A percentile compares a stretch with the other conserved stretches of the same genome.
These are phyloP conservation scores for Blastomyces silverae DNA, from an alignment of 2,329 filamentous ascomycete species.

Conservation along the genomic window DNA sequence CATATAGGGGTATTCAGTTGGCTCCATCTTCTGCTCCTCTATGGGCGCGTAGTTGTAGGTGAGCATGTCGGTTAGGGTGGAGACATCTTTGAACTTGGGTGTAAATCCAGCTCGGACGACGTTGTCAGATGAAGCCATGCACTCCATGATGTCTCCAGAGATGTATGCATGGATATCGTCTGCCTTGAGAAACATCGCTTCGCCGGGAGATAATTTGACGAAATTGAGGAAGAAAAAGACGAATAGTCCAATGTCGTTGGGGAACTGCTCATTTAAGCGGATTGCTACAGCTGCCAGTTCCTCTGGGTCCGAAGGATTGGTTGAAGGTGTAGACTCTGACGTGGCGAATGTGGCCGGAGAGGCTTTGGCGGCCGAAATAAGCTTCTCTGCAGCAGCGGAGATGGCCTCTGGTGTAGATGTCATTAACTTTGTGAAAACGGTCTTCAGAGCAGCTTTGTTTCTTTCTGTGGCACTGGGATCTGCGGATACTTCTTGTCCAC, in stretches of 20 bases:
- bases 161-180: conserved; percentile 95
- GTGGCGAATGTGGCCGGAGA: conserved; percentile 68
- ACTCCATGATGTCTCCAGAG: conserved; percentile 81
- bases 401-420: conserved; percentile 62
- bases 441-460: conserved; percentile 73
- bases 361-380: conserved; percentile 63
- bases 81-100: conserved; percentile 95
- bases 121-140: conserved; percentile 98
- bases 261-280: conserved; percentile 76
- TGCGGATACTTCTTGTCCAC: conserved; percentile 50
- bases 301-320: conserved; percentile 39
- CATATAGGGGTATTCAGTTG: conserved; percentile 76
- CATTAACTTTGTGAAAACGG: conserved; percentile 74
- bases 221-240: conserved; percentile 97
- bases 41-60: conserved; percentile 96
- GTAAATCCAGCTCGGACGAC: conserved; percentile 96
- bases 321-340: conserved; percentile 29
- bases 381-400: conserved; percentile 56
- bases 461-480: conserved; percentile 42
- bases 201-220: conserved; percentile 76
- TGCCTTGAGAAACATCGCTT: conserved; percentile 91
- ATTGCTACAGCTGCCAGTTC: conserved; percentile 70
- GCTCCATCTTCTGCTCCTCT: conserved; percentile 85
- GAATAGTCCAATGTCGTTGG: conserved; percentile 83
- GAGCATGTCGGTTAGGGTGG: conserved; percentile 80